phyloP scores from a whole-genome alignment of 352 stramenopile species.

The Hyaloperonospora brassicae region DNA sequence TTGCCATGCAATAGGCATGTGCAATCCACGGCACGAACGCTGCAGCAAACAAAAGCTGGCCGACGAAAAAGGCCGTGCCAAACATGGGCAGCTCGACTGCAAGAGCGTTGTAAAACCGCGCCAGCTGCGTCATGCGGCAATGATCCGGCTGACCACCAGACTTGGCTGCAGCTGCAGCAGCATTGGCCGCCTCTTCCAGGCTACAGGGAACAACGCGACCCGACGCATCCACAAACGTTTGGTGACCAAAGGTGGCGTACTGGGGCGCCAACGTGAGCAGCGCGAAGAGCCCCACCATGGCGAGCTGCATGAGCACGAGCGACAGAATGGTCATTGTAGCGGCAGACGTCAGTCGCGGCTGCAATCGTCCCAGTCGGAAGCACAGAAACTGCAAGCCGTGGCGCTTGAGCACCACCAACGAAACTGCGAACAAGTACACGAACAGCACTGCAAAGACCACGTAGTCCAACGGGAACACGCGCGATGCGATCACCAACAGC shows the following conservation, averaged over 20 bases:
- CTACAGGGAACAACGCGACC: constrained; percentile 51
- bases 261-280: constrained; percentile 75
- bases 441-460: constrained; percentile 71
- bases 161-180: constrained; percentile 24
- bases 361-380: constrained; percentile 63
- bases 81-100: constrained; percentile 68
- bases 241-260: constrained; percentile 80
- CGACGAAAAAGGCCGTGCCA: constrained; percentile 62
- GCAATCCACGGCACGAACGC: constrained; percentile 71
- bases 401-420: constrained; percentile 66
- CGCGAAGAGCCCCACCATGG: constrained; percentile 74
- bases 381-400: constrained; percentile 72
- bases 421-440: constrained; percentile 70
- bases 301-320: constrained; percentile 74
- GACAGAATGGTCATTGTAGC: constrained; percentile 74
- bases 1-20: constrained; percentile 65
- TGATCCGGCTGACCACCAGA: constrained; percentile 25
- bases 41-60: constrained; percentile 63
- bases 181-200: constrained; percentile 51
- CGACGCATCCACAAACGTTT: constrained; percentile 49
- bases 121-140: constrained; percentile 72
- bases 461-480: constrained; percentile 78
- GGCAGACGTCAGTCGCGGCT: constrained; percentile 59
- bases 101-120: constrained; percentile 73
- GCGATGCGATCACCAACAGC: constrained; percentile 64